Percentiles rank a stretch among this genome's conserved stretches.
phyloP scores from a whole-genome alignment of 2,329 filamentous ascomycete species.

The Graphilbum ipis-grandicollis region DNA sequence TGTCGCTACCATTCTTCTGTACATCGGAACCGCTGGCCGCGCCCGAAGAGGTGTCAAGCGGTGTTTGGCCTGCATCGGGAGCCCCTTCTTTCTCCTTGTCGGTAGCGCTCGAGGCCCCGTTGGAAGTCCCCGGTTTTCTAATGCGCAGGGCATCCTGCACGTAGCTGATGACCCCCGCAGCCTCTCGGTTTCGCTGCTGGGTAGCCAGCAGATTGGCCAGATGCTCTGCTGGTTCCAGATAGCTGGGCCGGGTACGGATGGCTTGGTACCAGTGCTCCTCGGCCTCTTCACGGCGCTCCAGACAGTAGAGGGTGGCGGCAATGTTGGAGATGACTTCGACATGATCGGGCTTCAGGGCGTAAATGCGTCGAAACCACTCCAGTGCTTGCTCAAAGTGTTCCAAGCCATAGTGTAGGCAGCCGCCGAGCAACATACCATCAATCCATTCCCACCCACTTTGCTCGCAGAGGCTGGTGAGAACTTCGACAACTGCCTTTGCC shows the following conservation, averaged over 20 bases:
- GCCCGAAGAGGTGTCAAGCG: too few relatives aligned
- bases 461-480: conserved; percentile 58
- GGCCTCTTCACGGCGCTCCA: conserved; percentile 69
- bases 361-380: conserved; percentile 54
- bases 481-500: conserved; percentile 51
- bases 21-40: too few relatives aligned
- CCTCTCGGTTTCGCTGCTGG: conserved; percentile 65
- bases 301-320: conserved; percentile 71
- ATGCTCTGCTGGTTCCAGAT: conserved; percentile 91
- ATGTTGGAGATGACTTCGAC: conserved; percentile 90
- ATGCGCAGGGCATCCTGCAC: conserved; percentile 58
- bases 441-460: conserved; percentile 78
- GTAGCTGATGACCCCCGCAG: conserved; percentile 71
- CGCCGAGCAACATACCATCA: conserved; percentile 80
- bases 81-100: background rate
- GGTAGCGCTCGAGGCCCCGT: background rate
- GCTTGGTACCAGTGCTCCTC: conserved; percentile 72
- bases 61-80: too few relatives aligned
- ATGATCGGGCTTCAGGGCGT: conserved; percentile 42
- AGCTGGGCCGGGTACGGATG: conserved; percentile 68
- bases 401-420: conserved; percentile 80
- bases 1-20: background rate
- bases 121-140: conserved; percentile 5
- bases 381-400: conserved; percentile 66
- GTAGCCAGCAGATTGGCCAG: conserved; percentile 74